These are phyloP conservation scores for Immersiporthe knoxdaviesiana DNA, from an alignment of 2,329 filamentous ascomycete species.

Conservation along the genomic window DNA sequence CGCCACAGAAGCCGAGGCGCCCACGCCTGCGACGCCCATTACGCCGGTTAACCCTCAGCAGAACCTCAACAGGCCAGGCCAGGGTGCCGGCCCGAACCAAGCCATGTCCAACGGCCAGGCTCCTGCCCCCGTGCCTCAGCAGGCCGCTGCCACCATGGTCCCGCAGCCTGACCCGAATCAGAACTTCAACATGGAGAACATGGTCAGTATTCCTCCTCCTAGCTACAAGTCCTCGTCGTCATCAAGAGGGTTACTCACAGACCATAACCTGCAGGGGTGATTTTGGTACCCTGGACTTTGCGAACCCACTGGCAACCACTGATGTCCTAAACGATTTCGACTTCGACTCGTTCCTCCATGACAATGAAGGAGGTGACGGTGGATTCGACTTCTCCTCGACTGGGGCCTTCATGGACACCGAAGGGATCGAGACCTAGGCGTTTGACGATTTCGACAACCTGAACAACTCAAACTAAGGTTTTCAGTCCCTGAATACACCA, in stretches of 20 bases:
- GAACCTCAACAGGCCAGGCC: conserved; percentile 53
- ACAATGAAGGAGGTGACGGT: conserved; percentile 52
- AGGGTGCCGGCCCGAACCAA: conserved; percentile 44
- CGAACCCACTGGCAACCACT: conserved; percentile 55
- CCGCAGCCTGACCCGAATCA: conserved; percentile 53
- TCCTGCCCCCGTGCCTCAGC: conserved; percentile 47
- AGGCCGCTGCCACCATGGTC: conserved; percentile 48
- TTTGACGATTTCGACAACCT: background rate
- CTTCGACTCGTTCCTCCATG: conserved; percentile 69
- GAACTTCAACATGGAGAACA: conserved; percentile 53
- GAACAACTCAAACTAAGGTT: background rate
- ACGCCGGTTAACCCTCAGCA: conserved; percentile 57
- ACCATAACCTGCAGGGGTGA: conserved; percentile 39
- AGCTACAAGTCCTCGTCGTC: conserved; percentile 18
- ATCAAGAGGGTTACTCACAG: conserved; percentile 20
- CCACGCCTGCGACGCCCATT: conserved; percentile 65
- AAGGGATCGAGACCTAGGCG: conserved; percentile 51
- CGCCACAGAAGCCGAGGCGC: conserved; percentile 57
- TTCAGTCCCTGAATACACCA: background rate
- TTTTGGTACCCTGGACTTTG: conserved; percentile 57
- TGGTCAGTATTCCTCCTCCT: conserved; percentile 47
- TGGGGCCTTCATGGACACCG: conserved; percentile 57
- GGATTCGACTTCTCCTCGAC: conserved; percentile 59
- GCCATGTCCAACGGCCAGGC: conserved; percentile 48
- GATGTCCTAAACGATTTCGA: conserved; percentile 70